Percentiles rank a stretch among this genome's conserved stretches.
Conservation (phyloP, 2,329 filamentous ascomycete genomes). For the Metarhizium rileyi region DNA sequence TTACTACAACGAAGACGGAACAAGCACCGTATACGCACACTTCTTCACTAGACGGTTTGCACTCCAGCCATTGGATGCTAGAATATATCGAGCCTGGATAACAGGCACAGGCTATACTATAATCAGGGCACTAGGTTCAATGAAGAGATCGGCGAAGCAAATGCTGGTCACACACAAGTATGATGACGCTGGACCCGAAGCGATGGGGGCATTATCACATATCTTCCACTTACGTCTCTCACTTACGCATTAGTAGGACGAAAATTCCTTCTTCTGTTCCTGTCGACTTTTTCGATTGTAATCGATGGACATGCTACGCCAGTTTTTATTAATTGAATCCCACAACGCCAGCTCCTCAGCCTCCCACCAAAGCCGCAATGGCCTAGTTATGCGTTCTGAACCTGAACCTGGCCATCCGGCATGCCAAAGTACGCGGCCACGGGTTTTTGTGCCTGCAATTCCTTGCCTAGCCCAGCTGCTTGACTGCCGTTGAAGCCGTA, state of each 20-base stretch:
- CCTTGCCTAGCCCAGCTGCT: conserved; percentile 40
- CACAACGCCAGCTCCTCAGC: neutral
- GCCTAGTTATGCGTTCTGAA: conserved; percentile 17
- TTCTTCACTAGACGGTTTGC: conserved; percentile 20
- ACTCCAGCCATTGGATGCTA: conserved; percentile 4
- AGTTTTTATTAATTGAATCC: neutral
- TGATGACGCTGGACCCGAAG: neutral
- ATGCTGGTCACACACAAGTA: neutral
- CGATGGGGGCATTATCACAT: neutral
- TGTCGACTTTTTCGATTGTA: too few relatives aligned
- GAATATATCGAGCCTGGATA: neutral
- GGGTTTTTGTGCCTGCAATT: conserved; percentile 74
- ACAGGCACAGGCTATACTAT: neutral
- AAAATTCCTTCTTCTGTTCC: too few relatives aligned
- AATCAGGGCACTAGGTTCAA: neutral
- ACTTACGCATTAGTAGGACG: too few relatives aligned
- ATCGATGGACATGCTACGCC: neutral
- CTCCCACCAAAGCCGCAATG: neutral
- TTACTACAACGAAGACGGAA: conserved; percentile 12
- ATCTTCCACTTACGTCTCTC: too few relatives aligned
- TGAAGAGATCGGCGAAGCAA: neutral
- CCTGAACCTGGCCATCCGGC: conserved; percentile 56
- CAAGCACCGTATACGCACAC: conserved; percentile 17
- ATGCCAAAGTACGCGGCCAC: conserved; percentile 93
- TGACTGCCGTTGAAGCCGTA: conserved; percentile 69